Evolutionary conservation across 345 rosid species (phyloP).

Genomic region (Atalantia buxifolia): DNA sequence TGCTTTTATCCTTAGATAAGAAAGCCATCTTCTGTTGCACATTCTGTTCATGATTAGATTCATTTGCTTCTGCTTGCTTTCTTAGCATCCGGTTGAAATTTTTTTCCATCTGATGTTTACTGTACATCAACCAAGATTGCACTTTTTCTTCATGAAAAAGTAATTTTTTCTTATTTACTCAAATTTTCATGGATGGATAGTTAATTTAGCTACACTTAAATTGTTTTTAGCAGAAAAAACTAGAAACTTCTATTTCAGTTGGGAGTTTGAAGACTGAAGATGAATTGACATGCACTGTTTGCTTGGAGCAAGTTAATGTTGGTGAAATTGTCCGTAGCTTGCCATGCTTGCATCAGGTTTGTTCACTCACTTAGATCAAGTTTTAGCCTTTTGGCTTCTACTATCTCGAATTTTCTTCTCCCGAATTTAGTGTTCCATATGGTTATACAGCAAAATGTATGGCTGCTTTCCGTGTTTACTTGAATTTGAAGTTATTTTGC

Average conservation of each 20-base stretch:
- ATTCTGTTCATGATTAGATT: background rate
- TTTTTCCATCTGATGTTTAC: background rate
- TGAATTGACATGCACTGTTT: slow-evolving; percentile 74
- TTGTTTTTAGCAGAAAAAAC: slow-evolving; percentile 41
- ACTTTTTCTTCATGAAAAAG: background rate
- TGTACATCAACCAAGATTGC: background rate
- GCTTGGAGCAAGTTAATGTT: slow-evolving; percentile 68
- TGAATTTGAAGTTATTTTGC: slow-evolving; percentile 21
- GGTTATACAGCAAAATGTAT: background rate
- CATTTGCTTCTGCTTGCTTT: background rate
- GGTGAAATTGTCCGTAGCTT: slow-evolving; percentile 69
- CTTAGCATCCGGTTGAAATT: no score
- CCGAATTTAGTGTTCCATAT: background rate
- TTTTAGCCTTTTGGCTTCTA: background rate
- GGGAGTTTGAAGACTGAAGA: slow-evolving; percentile 47
- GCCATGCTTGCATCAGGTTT: slow-evolving; percentile 81
- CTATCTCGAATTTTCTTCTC: background rate
- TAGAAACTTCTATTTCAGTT: slow-evolving; percentile 33
- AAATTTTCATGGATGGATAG: background rate
- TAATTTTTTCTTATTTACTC: background rate
- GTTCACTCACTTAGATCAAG: background rate
- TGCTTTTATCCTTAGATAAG: background rate
- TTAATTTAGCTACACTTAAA: slow-evolving; percentile 5
- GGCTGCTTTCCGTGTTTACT: background rate
- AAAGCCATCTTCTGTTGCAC: background rate